Evolutionary conservation across 345 rosid species (phyloP).

Genomic region (Pistacia atlantica): DNA sequence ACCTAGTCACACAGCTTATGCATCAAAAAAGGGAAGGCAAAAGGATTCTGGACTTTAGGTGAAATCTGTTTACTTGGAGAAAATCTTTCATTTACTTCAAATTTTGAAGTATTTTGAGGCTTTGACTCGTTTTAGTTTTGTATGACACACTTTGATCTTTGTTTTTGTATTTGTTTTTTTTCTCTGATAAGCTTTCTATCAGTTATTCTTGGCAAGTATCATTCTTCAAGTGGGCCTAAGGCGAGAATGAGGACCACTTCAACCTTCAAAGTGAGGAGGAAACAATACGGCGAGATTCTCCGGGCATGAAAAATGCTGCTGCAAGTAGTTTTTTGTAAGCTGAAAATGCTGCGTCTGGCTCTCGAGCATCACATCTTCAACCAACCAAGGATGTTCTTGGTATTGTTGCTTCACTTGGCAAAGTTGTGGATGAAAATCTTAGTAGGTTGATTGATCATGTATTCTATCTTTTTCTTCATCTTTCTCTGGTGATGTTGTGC

Average conservation of each 20-base stretch:
- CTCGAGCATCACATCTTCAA: constrained; percentile 44
- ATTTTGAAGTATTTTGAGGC: neutral
- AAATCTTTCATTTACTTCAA: neutral
- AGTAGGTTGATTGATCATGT: constrained; percentile 58
- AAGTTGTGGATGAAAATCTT: constrained; percentile 72
- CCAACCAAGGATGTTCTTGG: constrained; percentile 66
- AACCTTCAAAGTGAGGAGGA: constrained; percentile 59
- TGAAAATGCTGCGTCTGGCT: constrained; percentile 46
- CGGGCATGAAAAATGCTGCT: constrained; percentile 58
- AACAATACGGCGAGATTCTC: constrained; percentile 54
- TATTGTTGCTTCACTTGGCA: constrained; percentile 80
- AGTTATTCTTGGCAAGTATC: constrained; percentile 68
- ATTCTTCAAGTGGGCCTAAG: constrained; percentile 35
- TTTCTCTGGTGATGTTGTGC: constrained; percentile 6
- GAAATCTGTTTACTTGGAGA: neutral
- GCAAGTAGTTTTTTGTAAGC: constrained; percentile 67
- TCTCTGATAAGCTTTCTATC: constrained; percentile 26
- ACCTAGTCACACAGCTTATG: neutral
- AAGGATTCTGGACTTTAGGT: neutral
- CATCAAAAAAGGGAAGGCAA: neutral
- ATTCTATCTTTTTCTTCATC: constrained; percentile 2
- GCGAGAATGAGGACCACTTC: constrained; percentile 29
- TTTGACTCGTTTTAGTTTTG: neutral
- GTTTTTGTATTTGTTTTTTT: neutral
- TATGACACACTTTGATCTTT: constrained; percentile 10